These are phyloP conservation scores for Mortierella sp. DNA, from an alignment of 371 early-diverging fungal genomes.

Conservation along the genomic window DNA sequence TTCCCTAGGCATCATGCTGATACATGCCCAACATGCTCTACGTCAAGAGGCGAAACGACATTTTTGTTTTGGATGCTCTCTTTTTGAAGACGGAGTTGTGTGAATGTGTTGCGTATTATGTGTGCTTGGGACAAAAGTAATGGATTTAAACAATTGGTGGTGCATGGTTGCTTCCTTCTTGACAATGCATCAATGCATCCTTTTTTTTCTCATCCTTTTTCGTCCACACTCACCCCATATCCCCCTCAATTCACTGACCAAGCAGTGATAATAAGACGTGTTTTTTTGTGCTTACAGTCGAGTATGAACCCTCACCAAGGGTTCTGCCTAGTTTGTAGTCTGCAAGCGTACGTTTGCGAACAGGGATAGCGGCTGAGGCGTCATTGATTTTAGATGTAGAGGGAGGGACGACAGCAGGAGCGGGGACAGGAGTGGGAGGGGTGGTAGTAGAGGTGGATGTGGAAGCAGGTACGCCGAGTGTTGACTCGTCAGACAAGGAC, in stretches of 20 bases:
- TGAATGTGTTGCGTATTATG: too few relatives aligned
- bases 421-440: conserved; percentile 5
- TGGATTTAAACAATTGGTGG: too few relatives aligned
- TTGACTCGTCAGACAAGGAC: not conserved
- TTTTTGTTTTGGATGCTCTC: too few relatives aligned
- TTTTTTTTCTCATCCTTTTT: too few relatives aligned
- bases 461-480: not conserved
- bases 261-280: not conserved
- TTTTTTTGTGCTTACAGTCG: conserved; percentile 76
- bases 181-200: too few relatives aligned
- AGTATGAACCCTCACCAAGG: conserved; percentile 96
- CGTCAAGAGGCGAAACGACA: too few relatives aligned
- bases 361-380: conserved; percentile 6
- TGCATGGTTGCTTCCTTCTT: too few relatives aligned
- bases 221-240: too few relatives aligned
- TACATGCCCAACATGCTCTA: not conserved
- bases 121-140: too few relatives aligned
- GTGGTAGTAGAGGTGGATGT: not conserved
- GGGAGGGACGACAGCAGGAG: not conserved
- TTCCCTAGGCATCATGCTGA: not conserved
- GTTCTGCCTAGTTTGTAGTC: conserved; percentile 90
- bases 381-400: not conserved
- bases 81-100: too few relatives aligned
- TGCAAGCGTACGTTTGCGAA: conserved; percentile 65
- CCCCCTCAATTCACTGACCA: too few relatives aligned